Conservation (phyloP, 1,284 basidiomycete species). For the Boletus chippewaensis region DNA sequence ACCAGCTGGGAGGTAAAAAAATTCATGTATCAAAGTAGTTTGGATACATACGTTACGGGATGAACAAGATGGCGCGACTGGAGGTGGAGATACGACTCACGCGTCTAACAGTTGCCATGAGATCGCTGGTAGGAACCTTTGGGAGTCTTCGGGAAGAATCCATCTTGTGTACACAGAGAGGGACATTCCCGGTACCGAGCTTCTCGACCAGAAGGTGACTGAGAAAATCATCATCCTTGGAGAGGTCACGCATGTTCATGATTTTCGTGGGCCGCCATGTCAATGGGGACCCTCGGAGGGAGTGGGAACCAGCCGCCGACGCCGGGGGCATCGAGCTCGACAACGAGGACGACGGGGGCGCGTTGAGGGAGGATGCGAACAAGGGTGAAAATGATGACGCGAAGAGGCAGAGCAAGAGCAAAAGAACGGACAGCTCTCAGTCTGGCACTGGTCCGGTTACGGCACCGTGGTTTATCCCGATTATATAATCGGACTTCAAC, state of each 20-base stretch:
- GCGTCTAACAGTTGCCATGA: slow-evolving; percentile 67
- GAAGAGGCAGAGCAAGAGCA: slow-evolving; percentile 29
- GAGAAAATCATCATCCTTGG: slow-evolving; percentile 81
- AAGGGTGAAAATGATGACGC: slow-evolving; percentile 29
- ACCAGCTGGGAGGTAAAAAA: slow-evolving; percentile 46
- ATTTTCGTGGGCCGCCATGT: slow-evolving; percentile 74
- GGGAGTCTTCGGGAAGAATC: slow-evolving; percentile 66
- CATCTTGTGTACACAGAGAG: slow-evolving; percentile 81
- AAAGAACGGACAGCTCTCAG: slow-evolving; percentile 16
- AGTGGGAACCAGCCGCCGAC: slow-evolving; percentile 30
- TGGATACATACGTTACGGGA: slow-evolving; percentile 20
- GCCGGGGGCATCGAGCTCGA: slow-evolving; percentile 37
- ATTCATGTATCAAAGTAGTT: slow-evolving; percentile 8
- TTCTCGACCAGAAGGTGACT: slow-evolving; percentile 81
- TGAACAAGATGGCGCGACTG: slow-evolving; percentile 25
- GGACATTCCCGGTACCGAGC: slow-evolving; percentile 66
- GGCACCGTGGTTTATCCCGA: slow-evolving; percentile 16
- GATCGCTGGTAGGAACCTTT: slow-evolving; percentile 57
- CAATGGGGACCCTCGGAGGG: slow-evolving; percentile 29
- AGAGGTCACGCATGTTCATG: slow-evolving; percentile 82
- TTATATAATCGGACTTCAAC: slow-evolving; percentile 24
- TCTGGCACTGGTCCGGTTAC: slow-evolving; percentile 30
- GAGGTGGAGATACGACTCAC: slow-evolving; percentile 44
- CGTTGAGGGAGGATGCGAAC: slow-evolving; percentile 9
- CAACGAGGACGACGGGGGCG: slow-evolving; percentile 23